These are phyloP conservation scores for Pseudonitzschia multistriata DNA, from an alignment of 108 stramenopile species.

Conservation along the genomic window DNA sequence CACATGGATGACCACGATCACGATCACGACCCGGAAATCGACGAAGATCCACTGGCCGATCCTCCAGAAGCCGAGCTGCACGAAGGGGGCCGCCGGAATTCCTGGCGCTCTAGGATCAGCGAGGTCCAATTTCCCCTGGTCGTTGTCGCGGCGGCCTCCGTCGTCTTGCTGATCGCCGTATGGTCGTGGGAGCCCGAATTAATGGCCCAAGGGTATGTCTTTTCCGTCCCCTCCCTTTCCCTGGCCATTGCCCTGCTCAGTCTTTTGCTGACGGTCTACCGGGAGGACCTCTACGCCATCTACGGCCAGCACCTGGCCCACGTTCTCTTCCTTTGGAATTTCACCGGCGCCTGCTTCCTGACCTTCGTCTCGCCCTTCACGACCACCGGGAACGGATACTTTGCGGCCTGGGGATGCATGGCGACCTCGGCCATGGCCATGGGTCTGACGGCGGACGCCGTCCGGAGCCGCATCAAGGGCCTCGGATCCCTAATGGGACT, in stretches of 20 bases:
- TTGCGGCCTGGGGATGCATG: conserved; percentile 53
- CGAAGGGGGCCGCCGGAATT: background rate
- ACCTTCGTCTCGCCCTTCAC: conserved; percentile 62
- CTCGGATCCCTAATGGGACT: conserved; percentile 41
- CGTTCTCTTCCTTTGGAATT: conserved; percentile 40
- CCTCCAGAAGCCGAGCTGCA: background rate
- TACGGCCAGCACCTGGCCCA: background rate
- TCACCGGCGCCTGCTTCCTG: conserved; percentile 51
- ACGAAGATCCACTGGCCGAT: background rate
- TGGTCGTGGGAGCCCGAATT: conserved; percentile 5
- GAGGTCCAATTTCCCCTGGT: conserved; percentile 33
- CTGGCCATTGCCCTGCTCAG: conserved; percentile 4
- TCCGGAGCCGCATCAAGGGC: conserved; percentile 7
- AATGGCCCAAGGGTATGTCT: conserved; percentile 26
- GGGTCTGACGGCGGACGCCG: conserved; percentile 20
- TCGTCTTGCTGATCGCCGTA: conserved; percentile 44
- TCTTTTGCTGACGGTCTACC: conserved; percentile 15
- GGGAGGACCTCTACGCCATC: conserved; percentile 15
- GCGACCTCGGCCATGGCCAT: conserved; percentile 26
- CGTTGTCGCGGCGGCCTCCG: conserved; percentile 30
- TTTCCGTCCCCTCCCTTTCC: conserved; percentile 33
- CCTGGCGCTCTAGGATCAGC: background rate
- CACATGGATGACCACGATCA: too few relatives aligned
- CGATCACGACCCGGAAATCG: background rate
- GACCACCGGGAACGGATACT: conserved; percentile 61